Conservation (phyloP, 306 rosid species). For the Alnus rubra region DNA sequence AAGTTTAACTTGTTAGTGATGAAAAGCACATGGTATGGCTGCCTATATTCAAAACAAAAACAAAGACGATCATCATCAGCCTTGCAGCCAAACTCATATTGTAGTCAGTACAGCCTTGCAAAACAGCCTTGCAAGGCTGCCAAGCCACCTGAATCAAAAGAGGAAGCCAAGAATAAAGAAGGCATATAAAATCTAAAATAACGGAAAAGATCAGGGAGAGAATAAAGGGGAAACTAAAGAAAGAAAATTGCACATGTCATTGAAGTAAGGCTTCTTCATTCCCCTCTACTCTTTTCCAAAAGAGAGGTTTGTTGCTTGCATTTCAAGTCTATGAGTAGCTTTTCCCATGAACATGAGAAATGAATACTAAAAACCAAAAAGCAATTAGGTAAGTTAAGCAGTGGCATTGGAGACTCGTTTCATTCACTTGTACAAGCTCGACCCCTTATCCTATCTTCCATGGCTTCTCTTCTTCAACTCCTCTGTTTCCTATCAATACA, state of each 20-base stretch:
- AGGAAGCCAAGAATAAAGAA: conserved; percentile 19
- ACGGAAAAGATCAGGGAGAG: conserved; percentile 18
- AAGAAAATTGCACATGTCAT: conserved; percentile 20
- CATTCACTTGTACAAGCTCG: conserved; percentile 7
- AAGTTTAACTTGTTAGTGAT: too few species aligned
- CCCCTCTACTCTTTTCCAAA: conserved; percentile 16
- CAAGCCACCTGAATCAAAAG: not conserved
- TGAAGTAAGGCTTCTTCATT: conserved; percentile 7
- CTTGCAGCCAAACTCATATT: too few species aligned
- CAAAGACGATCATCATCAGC: too few species aligned
- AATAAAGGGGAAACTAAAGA: conserved; percentile 29
- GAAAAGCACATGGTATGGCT: too few species aligned
- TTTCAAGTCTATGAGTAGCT: conserved; percentile 53
- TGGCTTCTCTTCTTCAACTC: conserved; percentile 51
- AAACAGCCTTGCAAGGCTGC: not conserved
- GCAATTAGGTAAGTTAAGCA: conserved; percentile 12
- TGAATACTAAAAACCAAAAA: not conserved
- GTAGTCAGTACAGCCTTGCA: too few species aligned
- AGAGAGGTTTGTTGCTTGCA: conserved; percentile 52
- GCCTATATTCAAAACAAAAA: too few species aligned
- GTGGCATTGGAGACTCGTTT: conserved; percentile 18
- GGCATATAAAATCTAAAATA: conserved; percentile 11
- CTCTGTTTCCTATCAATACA: conserved; percentile 34
- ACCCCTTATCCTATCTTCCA: conserved; percentile 33
- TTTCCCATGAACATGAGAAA: conserved; percentile 8